A percentile compares a stretch with the other conserved stretches of the same genome.
These are phyloP conservation scores for Candida ulmi DNA, from an alignment of 805 yeast genomes.

Conservation along the genomic window DNA sequence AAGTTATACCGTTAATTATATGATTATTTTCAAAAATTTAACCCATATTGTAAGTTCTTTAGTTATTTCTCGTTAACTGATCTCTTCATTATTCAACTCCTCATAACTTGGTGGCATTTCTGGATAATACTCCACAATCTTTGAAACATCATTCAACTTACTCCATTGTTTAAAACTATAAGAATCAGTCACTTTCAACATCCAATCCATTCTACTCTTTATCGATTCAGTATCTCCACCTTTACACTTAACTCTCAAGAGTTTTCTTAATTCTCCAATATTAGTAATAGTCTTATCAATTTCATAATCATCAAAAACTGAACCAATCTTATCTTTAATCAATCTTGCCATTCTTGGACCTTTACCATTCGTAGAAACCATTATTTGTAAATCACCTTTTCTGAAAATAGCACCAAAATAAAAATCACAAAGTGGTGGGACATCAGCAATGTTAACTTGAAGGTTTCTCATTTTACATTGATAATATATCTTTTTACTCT, in stretches of 20 bases:
- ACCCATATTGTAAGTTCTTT: no score
- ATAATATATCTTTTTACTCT: slow-evolving; percentile 53
- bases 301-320: slow-evolving; percentile 33
- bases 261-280: slow-evolving; percentile 49
- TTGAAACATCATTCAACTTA: slow-evolving; percentile 26
- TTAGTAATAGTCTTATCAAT: slow-evolving; percentile 54
- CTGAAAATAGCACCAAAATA: slow-evolving; percentile 78
- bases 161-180: slow-evolving; percentile 59
- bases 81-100: neutral
- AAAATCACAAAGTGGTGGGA: slow-evolving; percentile 79
- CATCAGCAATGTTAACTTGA: slow-evolving; percentile 77
- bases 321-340: slow-evolving; percentile 50
- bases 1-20: no score
- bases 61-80: no score
- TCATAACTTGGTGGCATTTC: slow-evolving; percentile 37
- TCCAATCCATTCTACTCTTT: slow-evolving; percentile 66
- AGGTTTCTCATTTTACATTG: slow-evolving; percentile 39
- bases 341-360: slow-evolving; percentile 70
- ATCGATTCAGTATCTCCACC: slow-evolving; percentile 45
- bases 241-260: slow-evolving; percentile 38
- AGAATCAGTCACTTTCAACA: slow-evolving; percentile 56
- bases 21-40: no score
- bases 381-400: slow-evolving; percentile 67
- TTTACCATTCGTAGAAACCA: slow-evolving; percentile 80
- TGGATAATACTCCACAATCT: slow-evolving; percentile 44